phyloP scores from a whole-genome alignment of 345 rosid species.

The Cardamine resedifolia region DNA sequence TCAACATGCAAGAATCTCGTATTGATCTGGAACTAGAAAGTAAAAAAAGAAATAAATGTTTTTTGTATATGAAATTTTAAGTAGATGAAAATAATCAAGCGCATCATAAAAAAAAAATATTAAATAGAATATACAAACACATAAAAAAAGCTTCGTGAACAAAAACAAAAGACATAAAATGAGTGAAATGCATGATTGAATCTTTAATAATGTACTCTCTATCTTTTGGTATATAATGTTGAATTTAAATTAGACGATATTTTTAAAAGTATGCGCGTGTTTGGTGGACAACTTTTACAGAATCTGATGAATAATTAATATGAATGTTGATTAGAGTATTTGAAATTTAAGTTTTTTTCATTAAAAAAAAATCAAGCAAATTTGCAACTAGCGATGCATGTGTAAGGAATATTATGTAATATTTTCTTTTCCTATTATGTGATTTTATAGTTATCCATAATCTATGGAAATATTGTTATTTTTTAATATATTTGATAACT shows the following conservation, averaged over 20 bases:
- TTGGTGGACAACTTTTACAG: conserved; percentile 28
- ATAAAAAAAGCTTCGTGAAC: background rate
- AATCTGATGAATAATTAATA: conserved; percentile 4
- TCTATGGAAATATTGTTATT: no score
- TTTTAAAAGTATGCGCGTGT: conserved; percentile 1
- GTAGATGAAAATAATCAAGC: no score
- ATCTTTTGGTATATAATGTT: background rate
- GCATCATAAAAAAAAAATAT: no score
- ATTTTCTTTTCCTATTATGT: no score
- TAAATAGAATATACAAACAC: no score
- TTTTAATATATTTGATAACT: no score
- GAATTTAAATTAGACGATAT: no score
- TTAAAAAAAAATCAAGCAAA: no score
- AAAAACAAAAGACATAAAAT: conserved; percentile 23
- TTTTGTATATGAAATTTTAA: background rate
- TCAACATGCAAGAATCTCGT: conserved; percentile 19
- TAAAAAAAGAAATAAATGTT: background rate
- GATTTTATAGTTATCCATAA: no score
- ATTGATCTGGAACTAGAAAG: background rate
- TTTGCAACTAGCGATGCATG: background rate
- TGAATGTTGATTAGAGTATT: background rate
- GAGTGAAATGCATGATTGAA: conserved; percentile 37
- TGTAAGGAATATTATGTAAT: no score
- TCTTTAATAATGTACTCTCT: conserved; percentile 26
- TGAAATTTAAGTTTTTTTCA: background rate